Percentiles rank a stretch among this genome's conserved stretches.
Conservation (phyloP, 805 yeast species). For the Zygotorulaspora sp. region DNA sequence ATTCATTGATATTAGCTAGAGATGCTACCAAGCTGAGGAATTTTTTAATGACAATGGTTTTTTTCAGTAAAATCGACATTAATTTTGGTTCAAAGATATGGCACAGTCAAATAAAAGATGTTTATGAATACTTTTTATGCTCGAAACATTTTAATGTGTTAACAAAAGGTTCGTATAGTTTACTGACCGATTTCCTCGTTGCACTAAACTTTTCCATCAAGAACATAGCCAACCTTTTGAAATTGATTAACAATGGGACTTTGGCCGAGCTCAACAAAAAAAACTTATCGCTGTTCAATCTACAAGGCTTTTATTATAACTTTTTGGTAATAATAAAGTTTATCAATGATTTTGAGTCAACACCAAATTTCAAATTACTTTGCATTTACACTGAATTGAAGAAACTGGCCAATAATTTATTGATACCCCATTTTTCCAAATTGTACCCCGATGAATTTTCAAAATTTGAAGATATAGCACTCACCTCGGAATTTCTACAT, state of each 20-base stretch:
- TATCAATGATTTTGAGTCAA: slow-evolving; percentile 32
- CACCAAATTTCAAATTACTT: slow-evolving; percentile 33
- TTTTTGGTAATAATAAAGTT: slow-evolving; percentile 31
- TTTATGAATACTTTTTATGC: slow-evolving; percentile 24
- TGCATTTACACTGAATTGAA: slow-evolving; percentile 32
- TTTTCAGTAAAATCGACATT: slow-evolving; percentile 24
- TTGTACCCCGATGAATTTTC: slow-evolving; percentile 24
- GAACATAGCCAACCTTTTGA: slow-evolving; percentile 26
- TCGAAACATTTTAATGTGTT: slow-evolving; percentile 24
- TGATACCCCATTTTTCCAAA: slow-evolving; percentile 25
- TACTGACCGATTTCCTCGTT: slow-evolving; percentile 31
- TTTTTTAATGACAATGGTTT: slow-evolving; percentile 30
- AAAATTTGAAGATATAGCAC: slow-evolving; percentile 18
- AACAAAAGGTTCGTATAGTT: slow-evolving; percentile 27
- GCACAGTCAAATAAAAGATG: slow-evolving; percentile 20
- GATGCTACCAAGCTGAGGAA: slow-evolving; percentile 28
- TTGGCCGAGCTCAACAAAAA: slow-evolving; percentile 18
- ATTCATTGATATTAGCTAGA: slow-evolving; percentile 13
- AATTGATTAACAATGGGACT: slow-evolving; percentile 15
- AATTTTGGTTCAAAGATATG: slow-evolving; percentile 26
- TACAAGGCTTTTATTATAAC: slow-evolving; percentile 32
- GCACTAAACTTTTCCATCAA: slow-evolving; percentile 34
- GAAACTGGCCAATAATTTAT: slow-evolving; percentile 26
- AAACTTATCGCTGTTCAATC: slow-evolving; percentile 27
- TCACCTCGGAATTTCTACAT: slow-evolving; percentile 8